phyloP scores from a whole-genome alignment of 768 basidiomycete genomes.

The Naganishia kalamii region DNA sequence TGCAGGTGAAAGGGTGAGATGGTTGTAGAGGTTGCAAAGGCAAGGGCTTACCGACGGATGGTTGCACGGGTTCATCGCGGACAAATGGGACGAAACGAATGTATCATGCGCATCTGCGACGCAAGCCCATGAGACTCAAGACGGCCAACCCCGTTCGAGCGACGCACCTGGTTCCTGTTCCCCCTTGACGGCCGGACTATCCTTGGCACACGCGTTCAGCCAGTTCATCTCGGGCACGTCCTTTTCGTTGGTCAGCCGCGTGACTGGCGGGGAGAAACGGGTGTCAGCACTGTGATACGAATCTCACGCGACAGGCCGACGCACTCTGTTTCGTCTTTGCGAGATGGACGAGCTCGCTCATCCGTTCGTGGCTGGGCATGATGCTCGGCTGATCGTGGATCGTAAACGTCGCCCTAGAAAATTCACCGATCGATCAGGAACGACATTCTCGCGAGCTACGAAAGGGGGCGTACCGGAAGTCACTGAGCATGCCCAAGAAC shows the following conservation, averaged over 20 bases:
- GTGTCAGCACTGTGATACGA: not conserved
- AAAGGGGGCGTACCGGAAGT: conserved; percentile 39
- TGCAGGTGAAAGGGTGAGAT: not conserved
- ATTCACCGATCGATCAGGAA: not conserved
- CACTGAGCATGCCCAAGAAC: conserved; percentile 38
- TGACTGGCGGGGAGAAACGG: conserved; percentile 28
- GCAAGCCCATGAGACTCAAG: not conserved
- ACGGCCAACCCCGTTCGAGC: conserved; percentile 1
- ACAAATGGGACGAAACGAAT: conserved; percentile 42
- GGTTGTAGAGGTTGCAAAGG: not conserved
- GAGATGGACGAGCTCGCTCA: conserved; percentile 38
- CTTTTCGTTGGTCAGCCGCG: conserved; percentile 36
- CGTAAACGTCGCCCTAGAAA: conserved; percentile 43
- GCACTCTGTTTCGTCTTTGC: conserved; percentile 35
- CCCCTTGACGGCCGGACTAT: conserved; percentile 39
- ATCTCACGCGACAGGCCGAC: not conserved
- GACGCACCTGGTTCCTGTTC: conserved; percentile 34
- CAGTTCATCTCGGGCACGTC: conserved; percentile 41
- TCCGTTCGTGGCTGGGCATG: conserved; percentile 38
- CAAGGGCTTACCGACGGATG: conserved; percentile 38
- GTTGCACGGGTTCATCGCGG: conserved; percentile 46
- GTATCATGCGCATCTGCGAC: conserved; percentile 35
- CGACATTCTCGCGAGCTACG: not conserved
- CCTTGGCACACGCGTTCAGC: conserved; percentile 41
- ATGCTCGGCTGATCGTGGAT: conserved; percentile 48